Percentiles rank a stretch among this genome's conserved stretches.
Evolutionary conservation across 208 protist species (phyloP).

Genomic region (Acanthamoeba pearcei): DNA sequence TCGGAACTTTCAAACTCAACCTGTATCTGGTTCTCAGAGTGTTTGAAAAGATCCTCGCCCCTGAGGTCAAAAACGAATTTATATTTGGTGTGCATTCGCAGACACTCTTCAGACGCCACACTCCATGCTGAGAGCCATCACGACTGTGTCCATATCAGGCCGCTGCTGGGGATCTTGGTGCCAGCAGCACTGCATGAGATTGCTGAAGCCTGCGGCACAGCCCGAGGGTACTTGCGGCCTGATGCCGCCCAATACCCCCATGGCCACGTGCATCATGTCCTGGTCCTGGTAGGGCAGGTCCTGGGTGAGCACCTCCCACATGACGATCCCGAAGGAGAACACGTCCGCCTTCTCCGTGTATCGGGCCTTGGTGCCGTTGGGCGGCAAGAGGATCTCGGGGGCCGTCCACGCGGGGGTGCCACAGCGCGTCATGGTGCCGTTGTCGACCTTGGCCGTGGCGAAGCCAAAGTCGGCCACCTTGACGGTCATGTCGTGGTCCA

Average conservation of each 20-base stretch:
- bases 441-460: no score
- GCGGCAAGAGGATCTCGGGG: neutral
- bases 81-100: no score
- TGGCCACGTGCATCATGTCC: neutral
- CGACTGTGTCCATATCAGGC: neutral
- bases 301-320: neutral
- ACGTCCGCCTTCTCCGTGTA: conserved; percentile 16
- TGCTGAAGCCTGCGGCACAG: neutral
- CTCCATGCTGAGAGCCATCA: neutral
- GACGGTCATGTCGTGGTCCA: no score
- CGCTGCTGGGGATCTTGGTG: conserved; percentile 16
- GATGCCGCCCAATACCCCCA: neutral
- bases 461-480: no score
- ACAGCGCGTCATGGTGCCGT: no score
- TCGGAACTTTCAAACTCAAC: no score
- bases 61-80: no score
- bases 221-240: neutral
- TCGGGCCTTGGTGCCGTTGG: neutral
- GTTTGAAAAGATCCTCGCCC: no score
- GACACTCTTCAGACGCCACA: no score
- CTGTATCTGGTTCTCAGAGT: no score
- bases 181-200: conserved; percentile 39
- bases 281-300: neutral
- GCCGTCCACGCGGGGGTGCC: neutral
- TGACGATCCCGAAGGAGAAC: conserved; percentile 1